Evolutionary conservation across 208 protist species (phyloP), one percentile per base, ranked within the genome.

Genomic region (Phytomonas serpens): DNA sequence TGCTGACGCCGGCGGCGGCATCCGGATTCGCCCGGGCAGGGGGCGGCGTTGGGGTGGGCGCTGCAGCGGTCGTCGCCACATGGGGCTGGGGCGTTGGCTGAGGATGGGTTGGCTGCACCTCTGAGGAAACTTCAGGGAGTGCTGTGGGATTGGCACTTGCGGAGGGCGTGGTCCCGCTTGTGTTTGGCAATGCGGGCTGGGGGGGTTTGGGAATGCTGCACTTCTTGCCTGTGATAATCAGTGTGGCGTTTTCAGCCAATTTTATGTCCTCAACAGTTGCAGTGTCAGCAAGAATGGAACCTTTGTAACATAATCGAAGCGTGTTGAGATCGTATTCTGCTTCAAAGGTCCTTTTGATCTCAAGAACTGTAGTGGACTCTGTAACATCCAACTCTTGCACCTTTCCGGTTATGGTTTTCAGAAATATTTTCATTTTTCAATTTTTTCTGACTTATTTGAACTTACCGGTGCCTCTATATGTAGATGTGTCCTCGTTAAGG

Each of bases 191-290:
- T 4, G 70, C 61, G 3, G 75, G 16, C 34, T 52, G 61, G 19
- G 42, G 23, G 30, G 77, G 75, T 67, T 91, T 89, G 7, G 82
- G 77, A 23, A 88, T 80, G 34, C 77, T 89, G 34, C 78, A 78
- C 78, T 96, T 96, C 34, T 85, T 89, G 3, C 91, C 91, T 0
- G 85, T 83, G 40, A 94, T 76, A 19, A 96, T 78, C 32, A 96
- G 40, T 16, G 83, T 82, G 33, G 79, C 80, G 27, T 79, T 79
- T 42, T 93, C 91, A 64, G 72, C 63, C 13, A 92, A 34, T 16
- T 76, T 74, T 1, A 83, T 42, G 0, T 90, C 80, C 32, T 71
- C 63, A 42, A 96, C 68, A 30, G 87, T 91, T 62, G 83, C 86
- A 61, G 29, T 30, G 65, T 93, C 79, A 33, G 88, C 84, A 6